Percentiles rank a stretch among this genome's conserved stretches.
phyloP scores from a whole-genome alignment of 129 eudicot genomes.

The Helianthus tuberosus region DNA sequence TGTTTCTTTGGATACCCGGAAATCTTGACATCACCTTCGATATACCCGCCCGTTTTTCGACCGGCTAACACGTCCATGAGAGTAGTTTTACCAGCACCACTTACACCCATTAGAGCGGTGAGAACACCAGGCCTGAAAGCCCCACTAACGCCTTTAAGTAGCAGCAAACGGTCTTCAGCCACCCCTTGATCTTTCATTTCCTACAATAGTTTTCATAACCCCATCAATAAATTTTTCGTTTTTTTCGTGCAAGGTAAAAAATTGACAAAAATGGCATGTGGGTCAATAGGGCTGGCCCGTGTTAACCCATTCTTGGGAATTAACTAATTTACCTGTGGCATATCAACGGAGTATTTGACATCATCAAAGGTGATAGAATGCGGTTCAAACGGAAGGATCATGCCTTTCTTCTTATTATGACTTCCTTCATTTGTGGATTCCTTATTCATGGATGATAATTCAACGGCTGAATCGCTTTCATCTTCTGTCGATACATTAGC shows the following conservation, averaged over 20 bases:
- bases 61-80: constrained; percentile 90
- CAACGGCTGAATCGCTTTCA: constrained; percentile 39
- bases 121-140: constrained; percentile 91
- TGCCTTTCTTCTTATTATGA: constrained; percentile 61
- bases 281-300: not conserved
- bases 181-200: constrained; percentile 87
- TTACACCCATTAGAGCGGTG: constrained; percentile 89
- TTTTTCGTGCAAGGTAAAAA: not conserved
- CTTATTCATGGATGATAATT: constrained; percentile 43
- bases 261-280: not conserved
- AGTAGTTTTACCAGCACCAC: constrained; percentile 97
- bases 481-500: constrained; percentile 63
- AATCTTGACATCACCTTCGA: constrained; percentile 65
- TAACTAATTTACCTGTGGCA: constrained; percentile 64
- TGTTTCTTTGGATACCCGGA: constrained; percentile 90
- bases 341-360: constrained; percentile 71
- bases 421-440: constrained; percentile 30
- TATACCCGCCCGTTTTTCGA: constrained; percentile 84
- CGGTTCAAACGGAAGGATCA: constrained; percentile 86
- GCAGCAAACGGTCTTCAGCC: constrained; percentile 55
- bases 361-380: constrained; percentile 74
- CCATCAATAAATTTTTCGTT: not conserved
- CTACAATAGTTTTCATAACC: constrained; percentile 34
- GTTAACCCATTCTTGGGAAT: not conserved
- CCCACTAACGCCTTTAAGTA: constrained; percentile 79